A percentile compares a stretch with the other conserved stretches of the same genome.
Evolutionary conservation across 2,329 filamentous ascomycete genomes (phyloP).

Genomic region (Botrytis hyacinthi): DNA sequence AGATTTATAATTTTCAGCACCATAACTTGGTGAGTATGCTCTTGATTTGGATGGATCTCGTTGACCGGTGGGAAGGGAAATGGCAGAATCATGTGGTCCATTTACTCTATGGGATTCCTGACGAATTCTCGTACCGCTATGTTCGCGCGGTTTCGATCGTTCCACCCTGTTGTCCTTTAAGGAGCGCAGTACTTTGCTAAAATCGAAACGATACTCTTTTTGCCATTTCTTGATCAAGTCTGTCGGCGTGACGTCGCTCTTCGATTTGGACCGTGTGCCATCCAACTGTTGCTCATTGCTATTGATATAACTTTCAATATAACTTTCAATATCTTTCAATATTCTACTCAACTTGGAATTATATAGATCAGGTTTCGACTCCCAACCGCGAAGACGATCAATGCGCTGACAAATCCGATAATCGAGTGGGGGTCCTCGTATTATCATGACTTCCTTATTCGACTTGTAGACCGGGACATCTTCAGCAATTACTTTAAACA

Average conservation of each 20-base stretch:
- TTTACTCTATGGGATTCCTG: neutral
- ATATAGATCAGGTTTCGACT: neutral
- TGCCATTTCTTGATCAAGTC: neutral
- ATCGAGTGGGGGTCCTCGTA: neutral
- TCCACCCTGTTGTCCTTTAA: neutral
- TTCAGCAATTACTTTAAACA: neutral
- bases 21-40: neutral
- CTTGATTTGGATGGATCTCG: neutral
- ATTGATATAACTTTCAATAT: no score
- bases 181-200: neutral
- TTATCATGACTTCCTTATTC: neutral
- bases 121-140: neutral
- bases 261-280: neutral
- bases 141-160: neutral
- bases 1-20: neutral
- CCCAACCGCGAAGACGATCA: neutral
- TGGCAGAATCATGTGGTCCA: neutral
- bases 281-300: neutral
- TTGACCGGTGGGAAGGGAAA: neutral
- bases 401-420: conserved; percentile 1
- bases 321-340: neutral
- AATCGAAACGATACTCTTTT: neutral
- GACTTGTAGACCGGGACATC: neutral
- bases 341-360: neutral
- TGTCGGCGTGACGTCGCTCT: neutral